Conservation (phyloP, 2,329 filamentous ascomycete species). For the Pyrenophora seminiperda region DNA sequence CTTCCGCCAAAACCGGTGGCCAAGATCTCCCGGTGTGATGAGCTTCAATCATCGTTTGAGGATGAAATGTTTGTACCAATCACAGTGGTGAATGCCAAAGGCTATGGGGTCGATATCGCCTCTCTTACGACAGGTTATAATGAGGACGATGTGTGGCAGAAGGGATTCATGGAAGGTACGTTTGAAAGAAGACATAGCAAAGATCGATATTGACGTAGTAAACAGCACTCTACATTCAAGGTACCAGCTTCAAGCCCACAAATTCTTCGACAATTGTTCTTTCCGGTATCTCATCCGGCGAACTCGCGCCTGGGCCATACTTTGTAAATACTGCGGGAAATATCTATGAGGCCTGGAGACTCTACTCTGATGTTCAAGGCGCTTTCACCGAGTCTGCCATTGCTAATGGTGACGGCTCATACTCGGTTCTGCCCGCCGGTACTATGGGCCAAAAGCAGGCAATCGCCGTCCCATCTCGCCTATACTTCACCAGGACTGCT, state of each 20-base stretch:
- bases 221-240: constrained; percentile 32
- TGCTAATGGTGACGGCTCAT: constrained; percentile 47
- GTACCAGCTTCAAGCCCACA: constrained; percentile 26
- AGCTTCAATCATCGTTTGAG: constrained; percentile 24
- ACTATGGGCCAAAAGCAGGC: constrained; percentile 48
- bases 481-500: constrained; percentile 54
- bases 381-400: constrained; percentile 58
- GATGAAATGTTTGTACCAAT: constrained; percentile 44
- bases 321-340: constrained; percentile 55
- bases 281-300: constrained; percentile 20
- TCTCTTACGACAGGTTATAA: constrained; percentile 36
- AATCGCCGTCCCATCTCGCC: constrained; percentile 61
- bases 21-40: constrained; percentile 32
- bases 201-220: constrained; percentile 31
- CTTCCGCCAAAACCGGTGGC: constrained; percentile 47
- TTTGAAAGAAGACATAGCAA: neutral
- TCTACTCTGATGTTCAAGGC: constrained; percentile 57
- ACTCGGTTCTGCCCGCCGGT: constrained; percentile 50
- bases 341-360: constrained; percentile 56
- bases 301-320: constrained; percentile 56
- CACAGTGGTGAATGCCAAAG: constrained; percentile 44
- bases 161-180: constrained; percentile 47
- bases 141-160: constrained; percentile 51
- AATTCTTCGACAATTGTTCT: constrained; percentile 26
- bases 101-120: neutral